Evolutionary conservation across 345 rosid species (phyloP).

Genomic region (Kandelia obovata): DNA sequence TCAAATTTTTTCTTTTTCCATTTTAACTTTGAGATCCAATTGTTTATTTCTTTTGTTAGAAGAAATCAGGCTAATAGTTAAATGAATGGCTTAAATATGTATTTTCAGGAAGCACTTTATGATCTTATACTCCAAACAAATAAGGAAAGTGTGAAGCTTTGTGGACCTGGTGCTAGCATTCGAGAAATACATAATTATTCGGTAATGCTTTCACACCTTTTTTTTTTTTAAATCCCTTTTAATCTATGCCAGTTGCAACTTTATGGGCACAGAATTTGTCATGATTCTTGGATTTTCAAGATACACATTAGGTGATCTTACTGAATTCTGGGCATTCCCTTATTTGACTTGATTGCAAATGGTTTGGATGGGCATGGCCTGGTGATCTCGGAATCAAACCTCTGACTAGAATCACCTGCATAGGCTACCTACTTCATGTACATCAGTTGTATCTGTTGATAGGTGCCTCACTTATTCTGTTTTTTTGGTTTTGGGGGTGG

Average conservation of each 20-base stretch:
- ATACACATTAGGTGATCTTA: not conserved
- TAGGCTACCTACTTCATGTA: constrained; percentile 4
- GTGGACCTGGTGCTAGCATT: constrained; percentile 78
- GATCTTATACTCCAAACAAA: constrained; percentile 84
- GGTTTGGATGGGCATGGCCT: not conserved
- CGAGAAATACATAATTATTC: constrained; percentile 67
- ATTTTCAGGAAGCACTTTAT: constrained; percentile 71
- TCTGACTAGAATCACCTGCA: not conserved
- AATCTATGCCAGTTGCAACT: no score
- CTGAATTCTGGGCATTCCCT: not conserved
- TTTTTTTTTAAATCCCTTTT: not conserved
- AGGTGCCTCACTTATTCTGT: not conserved
- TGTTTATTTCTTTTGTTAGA: not conserved
- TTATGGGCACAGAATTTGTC: not conserved
- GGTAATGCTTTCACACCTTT: constrained; percentile 35
- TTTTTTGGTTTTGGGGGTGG: not conserved
- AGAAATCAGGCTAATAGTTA: not conserved
- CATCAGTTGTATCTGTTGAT: not conserved
- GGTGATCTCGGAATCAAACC: not conserved
- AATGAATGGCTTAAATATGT: constrained; percentile 9
- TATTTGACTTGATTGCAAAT: not conserved
- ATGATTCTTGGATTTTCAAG: not conserved
- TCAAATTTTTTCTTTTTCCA: not conserved
- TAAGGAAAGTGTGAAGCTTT: constrained; percentile 65
- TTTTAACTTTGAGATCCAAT: not conserved